Conservation (phyloP, 495 filamentous ascomycete genomes). For the Lophiostoma macrostomum region DNA sequence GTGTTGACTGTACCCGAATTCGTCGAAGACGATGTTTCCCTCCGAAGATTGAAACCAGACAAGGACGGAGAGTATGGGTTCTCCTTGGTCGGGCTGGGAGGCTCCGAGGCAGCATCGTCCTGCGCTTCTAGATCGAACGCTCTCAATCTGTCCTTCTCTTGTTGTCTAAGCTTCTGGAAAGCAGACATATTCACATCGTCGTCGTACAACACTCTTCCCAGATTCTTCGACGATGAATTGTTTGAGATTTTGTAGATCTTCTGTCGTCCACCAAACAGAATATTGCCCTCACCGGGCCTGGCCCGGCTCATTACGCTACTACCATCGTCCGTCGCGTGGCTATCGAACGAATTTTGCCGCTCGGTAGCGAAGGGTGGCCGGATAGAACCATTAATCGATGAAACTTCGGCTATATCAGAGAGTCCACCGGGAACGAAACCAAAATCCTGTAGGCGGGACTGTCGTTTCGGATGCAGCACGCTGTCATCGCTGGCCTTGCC, state of each 20-base stretch:
- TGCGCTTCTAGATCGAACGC: conserved; percentile 41
- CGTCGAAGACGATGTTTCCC: conserved; percentile 84
- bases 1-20: conserved; percentile 68
- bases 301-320: conserved; percentile 78
- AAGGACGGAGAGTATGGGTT: conserved; percentile 53
- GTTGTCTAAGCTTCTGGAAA: conserved; percentile 70
- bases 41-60: conserved; percentile 64
- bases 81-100: conserved; percentile 44
- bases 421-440: conserved; percentile 58
- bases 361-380: conserved; percentile 54
- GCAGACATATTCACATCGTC: conserved; percentile 76
- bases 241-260: conserved; percentile 88
- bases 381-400: conserved; percentile 67
- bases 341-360: conserved; percentile 54
- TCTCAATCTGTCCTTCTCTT: conserved; percentile 54
- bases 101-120: conserved; percentile 37
- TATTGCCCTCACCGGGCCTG: conserved; percentile 88
- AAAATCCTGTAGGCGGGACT: conserved; percentile 58
- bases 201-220: conserved; percentile 67
- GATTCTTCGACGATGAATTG: conserved; percentile 44
- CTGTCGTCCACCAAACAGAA: conserved; percentile 90
- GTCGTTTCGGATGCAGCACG: conserved; percentile 77
- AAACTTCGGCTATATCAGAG: conserved; percentile 83
- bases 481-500: conserved; percentile 95
- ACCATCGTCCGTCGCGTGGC: conserved; percentile 69